Percentiles rank a stretch among this genome's conserved stretches.
phyloP scores from a whole-genome alignment of 1,284 basidiomycete species.

The Trametes pubescens region DNA sequence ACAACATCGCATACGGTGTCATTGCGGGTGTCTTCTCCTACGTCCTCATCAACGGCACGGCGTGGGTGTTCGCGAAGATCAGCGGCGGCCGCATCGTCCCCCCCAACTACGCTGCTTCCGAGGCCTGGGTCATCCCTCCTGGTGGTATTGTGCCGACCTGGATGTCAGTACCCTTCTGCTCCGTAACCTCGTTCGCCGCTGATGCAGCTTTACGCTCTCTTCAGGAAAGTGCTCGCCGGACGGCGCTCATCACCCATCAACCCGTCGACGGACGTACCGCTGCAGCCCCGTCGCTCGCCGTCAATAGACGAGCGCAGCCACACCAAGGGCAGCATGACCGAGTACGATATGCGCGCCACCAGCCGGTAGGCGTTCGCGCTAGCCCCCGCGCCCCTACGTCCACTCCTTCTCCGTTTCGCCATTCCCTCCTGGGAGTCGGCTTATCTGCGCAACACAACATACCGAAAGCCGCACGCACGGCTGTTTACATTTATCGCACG shows the following conservation, averaged over 20 bases:
- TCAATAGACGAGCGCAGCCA: conserved; percentile 29
- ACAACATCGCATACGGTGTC: conserved; percentile 91
- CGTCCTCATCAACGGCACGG: conserved; percentile 77
- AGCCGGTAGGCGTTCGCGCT: conserved; percentile 17
- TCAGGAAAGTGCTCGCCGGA: conserved; percentile 22
- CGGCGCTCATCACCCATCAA: conserved; percentile 4
- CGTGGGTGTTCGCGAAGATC: conserved; percentile 63
- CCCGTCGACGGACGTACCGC: conserved; percentile 19
- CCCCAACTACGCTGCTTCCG: conserved; percentile 67
- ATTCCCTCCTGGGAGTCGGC: background rate
- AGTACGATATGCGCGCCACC: conserved; percentile 13
- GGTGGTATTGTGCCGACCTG: conserved; percentile 76
- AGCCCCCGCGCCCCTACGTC: background rate
- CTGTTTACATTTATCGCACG: background rate
- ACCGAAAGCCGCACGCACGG: background rate
- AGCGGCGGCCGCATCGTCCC: conserved; percentile 69
- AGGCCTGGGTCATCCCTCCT: conserved; percentile 74
- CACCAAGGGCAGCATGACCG: conserved; percentile 24
- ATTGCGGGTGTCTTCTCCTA: conserved; percentile 83
- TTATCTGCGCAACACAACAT: background rate
- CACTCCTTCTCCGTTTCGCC: background rate
- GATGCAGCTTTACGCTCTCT: background rate
- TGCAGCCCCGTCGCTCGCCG: conserved; percentile 18
- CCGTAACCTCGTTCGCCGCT: background rate
- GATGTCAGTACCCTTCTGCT: conserved; percentile 53